Evolutionary conservation across 225 moss, liverwort and hornwort species (phyloP), one percentile per base, ranked within the genome.

Genomic region (Asterella californica): DNA sequence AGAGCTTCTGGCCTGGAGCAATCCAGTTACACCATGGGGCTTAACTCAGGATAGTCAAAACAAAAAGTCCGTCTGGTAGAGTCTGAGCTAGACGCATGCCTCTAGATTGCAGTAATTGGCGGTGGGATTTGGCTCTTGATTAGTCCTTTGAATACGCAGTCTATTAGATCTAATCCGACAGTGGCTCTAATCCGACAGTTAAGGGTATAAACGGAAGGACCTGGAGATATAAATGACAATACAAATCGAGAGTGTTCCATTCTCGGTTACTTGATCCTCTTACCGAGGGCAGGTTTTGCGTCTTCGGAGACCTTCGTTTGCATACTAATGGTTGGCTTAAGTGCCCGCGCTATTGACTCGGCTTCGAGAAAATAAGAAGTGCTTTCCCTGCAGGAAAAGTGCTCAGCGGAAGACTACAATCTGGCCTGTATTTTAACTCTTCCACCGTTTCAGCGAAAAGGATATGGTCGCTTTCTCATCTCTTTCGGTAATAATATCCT

Each of bases 391-490:
- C 91, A 96, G 94, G 96, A 96, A 78, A 96, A 96, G 30, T 90
- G 82, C 73, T 96, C 96, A 74, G 90, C 89, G 79, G 94, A 96
- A 82, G 96, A 94, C 79, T 96, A 94, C 83, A 96, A 96, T 67
- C 86, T 96, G 82, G 96, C 96, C 10, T 96, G 96, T 83, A 96
- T 96, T 73, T 80, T 96, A 65, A 96, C 94, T 75, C 89, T 96
- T 64, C 96, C 96, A 57, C 96, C 96, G 37, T 96, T 88, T 81
- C 96, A 96, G 84, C 96, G 96, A 47, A 96, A 93, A 92, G 96
- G 96, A 57, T 96, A 96, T 71, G 96, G 96, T 53, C 89, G 92
- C 38, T 96, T 96, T 84, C 90, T 96, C 49, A 96, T 96, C 71
- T 89, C 96, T 42, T 96, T 96, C 72, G 94, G 96, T 96, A 87